phyloP scores from a whole-genome alignment of 2,329 filamentous ascomycete species.

The Akanthomyces lecanii region DNA sequence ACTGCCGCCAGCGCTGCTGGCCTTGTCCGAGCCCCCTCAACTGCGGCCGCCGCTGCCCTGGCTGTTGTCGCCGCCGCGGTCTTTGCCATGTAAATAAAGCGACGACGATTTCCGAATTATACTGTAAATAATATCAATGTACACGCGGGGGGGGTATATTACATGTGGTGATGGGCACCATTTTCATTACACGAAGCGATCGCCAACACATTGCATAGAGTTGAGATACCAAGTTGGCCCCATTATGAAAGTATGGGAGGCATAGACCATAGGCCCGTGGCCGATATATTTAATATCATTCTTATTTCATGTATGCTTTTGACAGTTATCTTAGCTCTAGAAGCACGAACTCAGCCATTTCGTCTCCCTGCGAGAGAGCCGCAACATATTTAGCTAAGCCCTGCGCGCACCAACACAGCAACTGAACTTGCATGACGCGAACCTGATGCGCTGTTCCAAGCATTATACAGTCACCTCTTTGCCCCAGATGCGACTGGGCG shows the following conservation, averaged over 20 bases:
- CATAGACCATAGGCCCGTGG: background rate
- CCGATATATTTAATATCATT: background rate
- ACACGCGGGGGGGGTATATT: background rate
- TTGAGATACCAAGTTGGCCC: background rate
- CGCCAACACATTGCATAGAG: background rate
- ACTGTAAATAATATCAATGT: conserved; percentile 9
- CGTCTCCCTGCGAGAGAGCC: no score
- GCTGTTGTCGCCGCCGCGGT: conserved; percentile 20
- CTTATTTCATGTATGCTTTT: background rate
- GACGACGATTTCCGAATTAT: background rate
- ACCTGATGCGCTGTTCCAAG: background rate
- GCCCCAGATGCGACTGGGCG: background rate
- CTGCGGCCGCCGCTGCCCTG: conserved; percentile 7
- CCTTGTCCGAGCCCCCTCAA: background rate
- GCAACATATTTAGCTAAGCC: no score
- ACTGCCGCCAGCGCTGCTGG: conserved; percentile 7
- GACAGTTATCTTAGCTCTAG: background rate
- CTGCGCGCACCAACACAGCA: background rate
- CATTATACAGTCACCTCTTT: background rate
- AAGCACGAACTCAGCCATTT: background rate
- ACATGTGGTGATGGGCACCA: background rate
- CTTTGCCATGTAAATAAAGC: conserved; percentile 1
- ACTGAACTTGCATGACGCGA: background rate
- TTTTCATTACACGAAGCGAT: background rate
- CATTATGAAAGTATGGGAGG: background rate